A percentile compares a stretch with the other conserved stretches of the same genome.
Conservation (phyloP, 441 rosid genomes). For the Kokia cookei region DNA sequence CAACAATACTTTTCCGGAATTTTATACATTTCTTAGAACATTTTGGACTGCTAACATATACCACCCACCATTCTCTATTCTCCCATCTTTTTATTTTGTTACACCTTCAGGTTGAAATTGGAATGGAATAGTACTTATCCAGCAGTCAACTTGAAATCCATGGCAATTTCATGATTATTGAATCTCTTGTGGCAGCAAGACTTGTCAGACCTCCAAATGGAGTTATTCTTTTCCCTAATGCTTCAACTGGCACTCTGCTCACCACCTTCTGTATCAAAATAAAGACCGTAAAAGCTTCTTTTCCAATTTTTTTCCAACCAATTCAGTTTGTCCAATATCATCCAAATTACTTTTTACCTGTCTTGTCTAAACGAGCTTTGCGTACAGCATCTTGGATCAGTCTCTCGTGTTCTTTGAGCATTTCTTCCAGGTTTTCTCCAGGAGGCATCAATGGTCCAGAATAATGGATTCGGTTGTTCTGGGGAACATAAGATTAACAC, state of each 20-base stretch:
- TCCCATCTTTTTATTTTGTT: too few species aligned
- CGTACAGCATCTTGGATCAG: conserved; percentile 72
- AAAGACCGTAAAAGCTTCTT: not conserved
- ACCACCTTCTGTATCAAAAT: not conserved
- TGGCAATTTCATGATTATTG: not conserved
- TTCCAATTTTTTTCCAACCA: conserved; percentile 25
- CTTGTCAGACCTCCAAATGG: not conserved
- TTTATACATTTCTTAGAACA: too few species aligned
- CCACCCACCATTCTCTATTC: too few species aligned
- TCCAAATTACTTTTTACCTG: conserved; percentile 21
- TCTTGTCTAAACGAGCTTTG: conserved; percentile 61
- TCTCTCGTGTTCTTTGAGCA: conserved; percentile 84
- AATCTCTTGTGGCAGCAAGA: not conserved
- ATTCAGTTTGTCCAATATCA: conserved; percentile 27
- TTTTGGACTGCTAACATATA: too few species aligned
- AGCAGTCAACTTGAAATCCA: not conserved
- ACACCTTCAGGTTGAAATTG: too few species aligned
- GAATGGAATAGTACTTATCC: not conserved
- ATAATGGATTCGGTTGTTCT: conserved; percentile 51
- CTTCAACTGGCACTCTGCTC: not conserved
- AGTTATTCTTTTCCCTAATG: not conserved
- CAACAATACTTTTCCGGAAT: too few species aligned
- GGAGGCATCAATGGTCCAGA: conserved; percentile 73
- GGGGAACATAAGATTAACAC: conserved; percentile 22
- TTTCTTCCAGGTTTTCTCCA: conserved; percentile 71